Base-by-base conservation (phyloP, 2,329 filamentous ascomycete species). In the Kalaharituber pfeilii region DNA sequence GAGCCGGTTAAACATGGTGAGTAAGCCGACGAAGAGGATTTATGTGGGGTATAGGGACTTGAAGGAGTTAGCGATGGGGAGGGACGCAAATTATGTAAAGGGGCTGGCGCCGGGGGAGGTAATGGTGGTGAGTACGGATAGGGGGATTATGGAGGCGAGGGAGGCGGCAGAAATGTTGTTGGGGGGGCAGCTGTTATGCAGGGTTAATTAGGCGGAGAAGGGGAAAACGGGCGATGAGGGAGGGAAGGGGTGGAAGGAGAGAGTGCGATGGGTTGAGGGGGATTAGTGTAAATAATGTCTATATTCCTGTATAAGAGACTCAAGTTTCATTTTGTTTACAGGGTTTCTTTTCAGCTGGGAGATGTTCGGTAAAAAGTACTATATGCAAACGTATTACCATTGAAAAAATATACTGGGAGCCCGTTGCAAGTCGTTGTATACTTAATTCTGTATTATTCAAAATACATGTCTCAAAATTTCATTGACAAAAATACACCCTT, bases 21-120 rank as follows among this genome's bases (percentile, higher is more conserved):
- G 77, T 65, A 89, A 81, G 68, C 83, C 86, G 8, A 88, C 78
- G 64, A 75, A 86, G 60, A 69, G 79, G 62, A 76, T 93, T 66
- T 82, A 75, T 62, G 73, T 86, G 58, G 73, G 79, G 51, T 73
- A 81, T 24, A 59, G 70, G 15, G 76, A 80, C 49, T 68, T 95
- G 57, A 74, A 75, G 44, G 70, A 72, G 55, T 72, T 95, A 27
- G 76, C 81, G 6, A 73, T 82, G 59, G 88, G 88, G 2, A 75
- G 81, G 59, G 74, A 77, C 53, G 74, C 76, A 3, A 74, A 75
- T 13, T 80, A 80, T 58, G 75, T 93, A 26, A 77, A 80, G 65
- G 86, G 86, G 0, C 66, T 94, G 62, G 81, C 77, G 58, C 72
- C 91, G 13, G 88, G 88, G 54, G 88, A 95, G 74, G 82, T 79